Evolutionary conservation across 2,329 filamentous ascomycete genomes (phyloP), one percentile per base, ranked within the genome.

Genomic region (Colletotrichum tropicale): DNA sequence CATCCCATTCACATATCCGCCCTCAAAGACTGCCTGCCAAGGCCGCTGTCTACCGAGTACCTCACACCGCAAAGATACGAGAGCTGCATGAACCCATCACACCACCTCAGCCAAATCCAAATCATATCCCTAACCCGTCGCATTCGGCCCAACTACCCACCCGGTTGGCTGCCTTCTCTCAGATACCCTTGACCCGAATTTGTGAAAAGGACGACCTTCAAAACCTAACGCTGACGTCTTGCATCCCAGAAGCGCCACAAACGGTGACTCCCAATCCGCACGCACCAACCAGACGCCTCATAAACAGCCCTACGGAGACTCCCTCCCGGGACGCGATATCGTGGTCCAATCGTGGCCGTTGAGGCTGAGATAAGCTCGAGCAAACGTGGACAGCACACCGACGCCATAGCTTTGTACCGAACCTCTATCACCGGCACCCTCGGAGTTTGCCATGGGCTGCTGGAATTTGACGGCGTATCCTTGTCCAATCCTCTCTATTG

Each of bases 291-390:
- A 8, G 55, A 13, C 61, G 30, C 56, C 13, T 72, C 38, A 64
- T 1, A 58, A 3, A 18, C 48, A 26, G 13, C 18, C 34, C 8
- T 38, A 15, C 6, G 16, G 13, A 28, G 21, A 10, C 32, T 9
- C 52, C 30, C 1, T 30, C 21, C n/a, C 48, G n/a, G 8, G 18
- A 32, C 18, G 9, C 24, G 38, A 34, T 60, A 24, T 56, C 62
- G 64, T 68, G 64, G 70, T 56, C 64, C 70, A 73, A 75, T 68
- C 30, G 28, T 18, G 28, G 21, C 2, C 34, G 21, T 60, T 58
- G 55, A 68, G 64, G 64, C 43, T 75, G 64, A 68, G 62, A 75
- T 73, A 60, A 75, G 69, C 69, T 36, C 15, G 26, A 8, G 55
- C 5, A 8, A 15, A 26, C 12, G 10, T 24, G 15, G 43, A 67